Evolutionary conservation across 176 grass and related monocot species (phyloP).

Genomic region (Raddia guianensis): DNA sequence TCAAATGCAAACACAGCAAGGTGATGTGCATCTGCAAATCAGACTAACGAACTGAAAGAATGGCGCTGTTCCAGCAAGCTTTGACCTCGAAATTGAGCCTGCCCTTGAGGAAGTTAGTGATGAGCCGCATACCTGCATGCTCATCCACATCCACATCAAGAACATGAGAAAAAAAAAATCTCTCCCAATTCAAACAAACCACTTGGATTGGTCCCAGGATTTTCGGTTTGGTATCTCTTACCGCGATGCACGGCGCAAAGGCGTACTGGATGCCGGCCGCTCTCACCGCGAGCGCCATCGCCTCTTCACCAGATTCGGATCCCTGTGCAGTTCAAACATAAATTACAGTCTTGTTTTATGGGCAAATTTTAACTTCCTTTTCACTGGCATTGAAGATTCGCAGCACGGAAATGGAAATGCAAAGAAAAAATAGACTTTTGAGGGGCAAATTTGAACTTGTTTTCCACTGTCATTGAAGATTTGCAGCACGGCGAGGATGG

Average conservation of each 20-base stretch:
- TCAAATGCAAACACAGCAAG: neutral
- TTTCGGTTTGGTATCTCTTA: constrained; percentile 24
- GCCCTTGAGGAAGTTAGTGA: constrained; percentile 72
- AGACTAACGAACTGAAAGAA: neutral
- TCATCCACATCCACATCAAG: neutral
- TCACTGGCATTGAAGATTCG: too few species aligned
- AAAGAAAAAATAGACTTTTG: too few species aligned
- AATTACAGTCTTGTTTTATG: neutral
- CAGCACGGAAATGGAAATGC: too few species aligned
- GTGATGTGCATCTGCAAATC: neutral
- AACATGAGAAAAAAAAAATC: neutral
- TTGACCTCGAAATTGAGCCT: constrained; percentile 64
- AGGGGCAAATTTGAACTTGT: too few species aligned
- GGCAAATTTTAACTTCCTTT: too few species aligned
- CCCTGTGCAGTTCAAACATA: constrained; percentile 44
- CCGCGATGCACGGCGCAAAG: constrained; percentile 96
- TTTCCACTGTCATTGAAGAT: neutral
- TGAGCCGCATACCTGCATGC: constrained; percentile 87
- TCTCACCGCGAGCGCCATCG: constrained; percentile 86
- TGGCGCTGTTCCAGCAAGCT: neutral
- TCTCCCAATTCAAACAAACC: too few species aligned
- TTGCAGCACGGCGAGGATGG: neutral
- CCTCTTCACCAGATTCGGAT: constrained; percentile 83
- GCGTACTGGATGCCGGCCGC: constrained; percentile 96
- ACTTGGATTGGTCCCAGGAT: too few species aligned